Percentiles rank a stretch among this genome's conserved stretches.
These are phyloP conservation scores for Monosporozyma siamensis DNA, from an alignment of 805 yeast species.

Conservation along the genomic window DNA sequence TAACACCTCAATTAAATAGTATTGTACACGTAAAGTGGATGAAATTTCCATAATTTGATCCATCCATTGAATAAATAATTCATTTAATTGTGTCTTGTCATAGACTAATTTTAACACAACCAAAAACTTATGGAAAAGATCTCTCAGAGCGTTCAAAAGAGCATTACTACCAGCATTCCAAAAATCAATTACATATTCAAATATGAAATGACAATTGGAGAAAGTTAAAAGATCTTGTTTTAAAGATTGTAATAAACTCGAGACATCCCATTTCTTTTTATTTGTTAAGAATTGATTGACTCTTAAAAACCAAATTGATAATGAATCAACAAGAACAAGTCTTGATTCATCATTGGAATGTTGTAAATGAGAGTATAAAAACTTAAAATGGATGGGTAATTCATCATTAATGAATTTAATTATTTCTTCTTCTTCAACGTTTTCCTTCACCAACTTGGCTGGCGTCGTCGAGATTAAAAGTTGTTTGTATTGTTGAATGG, in stretches of 20 bases:
- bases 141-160: slow-evolving; percentile 56
- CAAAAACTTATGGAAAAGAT: slow-evolving; percentile 47
- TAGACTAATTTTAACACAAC: slow-evolving; percentile 29
- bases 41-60: slow-evolving; percentile 36
- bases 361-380: slow-evolving; percentile 6
- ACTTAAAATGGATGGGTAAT: slow-evolving; percentile 6
- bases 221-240: slow-evolving; percentile 6
- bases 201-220: slow-evolving; percentile 29
- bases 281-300: slow-evolving; percentile 33
- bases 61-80: slow-evolving; percentile 39
- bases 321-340: slow-evolving; percentile 45
- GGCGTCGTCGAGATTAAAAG: slow-evolving; percentile 1
- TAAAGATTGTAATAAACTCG: neutral
- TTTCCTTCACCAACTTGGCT: neutral
- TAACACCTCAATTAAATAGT: slow-evolving; percentile 50
- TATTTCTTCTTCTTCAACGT: neutral
- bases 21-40: slow-evolving; percentile 48
- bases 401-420: slow-evolving; percentile 1
- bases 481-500: neutral
- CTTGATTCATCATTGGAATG: slow-evolving; percentile 10
- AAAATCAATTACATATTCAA: slow-evolving; percentile 51
- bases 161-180: slow-evolving; percentile 69
- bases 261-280: slow-evolving; percentile 6
- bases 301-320: slow-evolving; percentile 58
- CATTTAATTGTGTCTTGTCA: slow-evolving; percentile 11